A percentile compares a stretch with the other conserved stretches of the same genome.
Evolutionary conservation across 2,329 filamentous ascomycete species (phyloP).

Genomic region (Cytospora leucostoma): DNA sequence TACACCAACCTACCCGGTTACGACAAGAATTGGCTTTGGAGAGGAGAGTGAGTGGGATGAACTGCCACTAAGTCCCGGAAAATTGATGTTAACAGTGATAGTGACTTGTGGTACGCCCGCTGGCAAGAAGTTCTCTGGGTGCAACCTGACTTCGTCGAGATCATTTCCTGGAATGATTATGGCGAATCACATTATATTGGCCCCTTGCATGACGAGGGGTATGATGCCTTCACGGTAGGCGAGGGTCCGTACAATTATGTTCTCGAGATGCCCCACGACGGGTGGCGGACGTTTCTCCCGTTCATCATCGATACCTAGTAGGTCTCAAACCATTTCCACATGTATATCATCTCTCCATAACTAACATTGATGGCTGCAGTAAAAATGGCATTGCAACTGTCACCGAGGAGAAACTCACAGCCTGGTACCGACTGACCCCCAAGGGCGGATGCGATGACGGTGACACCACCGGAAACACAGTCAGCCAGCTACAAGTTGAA

Average conservation of each 20-base stretch:
- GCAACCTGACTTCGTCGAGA: slow-evolving; percentile 47
- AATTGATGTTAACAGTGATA: background rate
- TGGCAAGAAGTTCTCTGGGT: slow-evolving; percentile 59
- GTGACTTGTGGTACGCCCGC: slow-evolving; percentile 58
- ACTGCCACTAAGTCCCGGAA: background rate
- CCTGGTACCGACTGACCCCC: slow-evolving; percentile 40
- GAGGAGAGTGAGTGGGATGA: slow-evolving; percentile 52
- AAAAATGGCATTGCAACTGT: slow-evolving; percentile 34
- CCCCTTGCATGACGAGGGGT: slow-evolving; percentile 43
- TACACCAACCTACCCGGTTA: slow-evolving; percentile 59
- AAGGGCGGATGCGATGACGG: slow-evolving; percentile 33
- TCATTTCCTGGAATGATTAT: slow-evolving; percentile 53
- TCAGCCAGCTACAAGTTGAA: slow-evolving; percentile 32
- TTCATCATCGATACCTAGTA: slow-evolving; percentile 51
- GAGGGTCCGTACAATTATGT: slow-evolving; percentile 51
- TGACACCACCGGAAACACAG: slow-evolving; percentile 38
- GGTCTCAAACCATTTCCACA: slow-evolving; percentile 38
- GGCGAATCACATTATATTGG: slow-evolving; percentile 58
- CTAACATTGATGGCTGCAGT: background rate
- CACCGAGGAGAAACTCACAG: slow-evolving; percentile 35
- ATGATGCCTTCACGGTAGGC: slow-evolving; percentile 37
- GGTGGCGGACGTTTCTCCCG: slow-evolving; percentile 51
- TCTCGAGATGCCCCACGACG: slow-evolving; percentile 50
- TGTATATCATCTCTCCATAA: background rate
- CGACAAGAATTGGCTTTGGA: slow-evolving; percentile 63